A percentile compares a stretch with the other conserved stretches of the same genome.
Conservation (phyloP, 306 rosid genomes). For the Astragalus membranaceus region DNA sequence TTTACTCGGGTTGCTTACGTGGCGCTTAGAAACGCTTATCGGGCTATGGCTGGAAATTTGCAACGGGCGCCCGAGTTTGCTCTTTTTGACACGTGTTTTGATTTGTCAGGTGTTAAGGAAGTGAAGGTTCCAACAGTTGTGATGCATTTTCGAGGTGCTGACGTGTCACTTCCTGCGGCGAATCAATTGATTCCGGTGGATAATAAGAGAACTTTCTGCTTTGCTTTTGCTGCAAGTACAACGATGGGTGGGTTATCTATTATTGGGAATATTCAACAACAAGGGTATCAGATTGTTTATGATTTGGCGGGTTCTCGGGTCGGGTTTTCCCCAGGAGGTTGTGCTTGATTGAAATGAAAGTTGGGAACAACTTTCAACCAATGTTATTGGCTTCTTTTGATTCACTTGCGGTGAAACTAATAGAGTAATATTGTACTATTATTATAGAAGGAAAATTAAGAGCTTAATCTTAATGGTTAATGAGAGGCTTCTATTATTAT, state of each 20-base stretch:
- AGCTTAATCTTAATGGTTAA: neutral
- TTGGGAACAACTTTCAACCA: neutral
- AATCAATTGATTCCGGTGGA: conserved; percentile 73
- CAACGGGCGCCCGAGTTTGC: conserved; percentile 60
- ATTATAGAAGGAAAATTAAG: neutral
- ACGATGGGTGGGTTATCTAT: conserved; percentile 65
- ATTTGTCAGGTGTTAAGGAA: conserved; percentile 48
- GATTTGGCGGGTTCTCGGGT: conserved; percentile 66
- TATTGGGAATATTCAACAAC: conserved; percentile 88
- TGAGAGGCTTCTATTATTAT: neutral
- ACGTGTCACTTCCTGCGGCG: conserved; percentile 58
- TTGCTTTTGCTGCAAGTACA: conserved; percentile 77
- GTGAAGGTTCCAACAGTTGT: conserved; percentile 85
- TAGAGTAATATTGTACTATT: neutral
- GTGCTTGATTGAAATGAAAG: conserved; percentile 28
- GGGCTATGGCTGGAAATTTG: conserved; percentile 38
- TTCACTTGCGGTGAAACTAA: neutral
- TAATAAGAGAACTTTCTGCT: conserved; percentile 59
- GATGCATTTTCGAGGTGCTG: conserved; percentile 70
- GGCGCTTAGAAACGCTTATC: conserved; percentile 58
- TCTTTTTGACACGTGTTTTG: conserved; percentile 73
- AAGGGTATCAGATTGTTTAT: conserved; percentile 73
- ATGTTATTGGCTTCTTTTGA: neutral
- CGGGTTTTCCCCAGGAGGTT: conserved; percentile 76
- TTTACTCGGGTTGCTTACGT: conserved; percentile 56